A percentile compares a stretch with the other conserved stretches of the same genome.
Evolutionary conservation across 306 rosid species (phyloP).

Genomic region (Rubus parviflorus): DNA sequence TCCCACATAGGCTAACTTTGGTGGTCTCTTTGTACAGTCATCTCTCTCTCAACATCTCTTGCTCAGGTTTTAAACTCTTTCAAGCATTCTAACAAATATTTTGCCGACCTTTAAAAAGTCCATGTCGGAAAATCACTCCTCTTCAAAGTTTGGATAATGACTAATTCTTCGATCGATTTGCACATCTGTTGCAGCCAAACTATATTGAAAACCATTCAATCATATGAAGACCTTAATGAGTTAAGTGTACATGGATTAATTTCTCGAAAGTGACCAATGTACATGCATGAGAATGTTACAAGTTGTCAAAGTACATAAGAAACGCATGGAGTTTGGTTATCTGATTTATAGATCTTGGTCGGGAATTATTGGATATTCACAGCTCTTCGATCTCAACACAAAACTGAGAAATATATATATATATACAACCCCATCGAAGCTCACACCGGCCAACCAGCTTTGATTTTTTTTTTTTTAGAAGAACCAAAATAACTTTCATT

Average conservation of each 20-base stretch:
- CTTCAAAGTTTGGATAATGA: not conserved
- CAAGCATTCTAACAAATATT: too few relatives aligned
- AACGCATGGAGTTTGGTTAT: not conserved
- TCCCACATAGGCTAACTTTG: not conserved
- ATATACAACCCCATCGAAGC: not conserved
- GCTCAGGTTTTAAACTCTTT: too few relatives aligned
- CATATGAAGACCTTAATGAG: not conserved
- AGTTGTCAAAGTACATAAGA: not conserved
- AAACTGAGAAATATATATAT: not conserved
- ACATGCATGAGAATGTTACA: not conserved
- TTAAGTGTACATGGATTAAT: not conserved
- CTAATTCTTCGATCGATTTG: not conserved
- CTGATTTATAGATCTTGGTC: not conserved
- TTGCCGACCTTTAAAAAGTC: too few relatives aligned
- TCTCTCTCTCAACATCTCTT: too few relatives aligned
- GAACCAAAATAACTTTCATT: too few relatives aligned
- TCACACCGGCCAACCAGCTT: not conserved
- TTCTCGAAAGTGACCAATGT: not conserved
- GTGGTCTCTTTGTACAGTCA: not conserved
- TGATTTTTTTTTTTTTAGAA: too few relatives aligned
- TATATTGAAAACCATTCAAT: not conserved
- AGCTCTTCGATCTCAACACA: not conserved
- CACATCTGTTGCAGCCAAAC: not conserved
- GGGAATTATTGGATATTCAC: constrained; percentile 13
- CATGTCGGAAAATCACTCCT: too few relatives aligned